Conservation (phyloP, 164 flowering plant species). For the Annona cherimola region DNA sequence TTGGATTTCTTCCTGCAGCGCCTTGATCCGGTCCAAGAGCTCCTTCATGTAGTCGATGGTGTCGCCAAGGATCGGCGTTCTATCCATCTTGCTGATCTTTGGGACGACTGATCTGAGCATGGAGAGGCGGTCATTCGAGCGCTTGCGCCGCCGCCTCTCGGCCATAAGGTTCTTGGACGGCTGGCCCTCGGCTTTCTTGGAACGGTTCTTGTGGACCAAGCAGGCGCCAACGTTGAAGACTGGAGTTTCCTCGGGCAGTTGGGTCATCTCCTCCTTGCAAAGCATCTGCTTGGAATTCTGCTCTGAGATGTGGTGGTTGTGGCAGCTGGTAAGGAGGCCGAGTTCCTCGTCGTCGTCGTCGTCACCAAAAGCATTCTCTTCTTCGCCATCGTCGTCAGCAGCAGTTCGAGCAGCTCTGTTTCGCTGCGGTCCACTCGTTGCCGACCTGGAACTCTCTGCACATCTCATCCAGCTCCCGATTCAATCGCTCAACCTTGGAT, state of each 20-base stretch:
- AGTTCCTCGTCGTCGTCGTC: no score
- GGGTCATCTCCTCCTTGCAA: conserved; percentile 39
- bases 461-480: conserved; percentile 39
- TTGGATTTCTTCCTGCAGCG: conserved; percentile 50
- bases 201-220: conserved; percentile 32
- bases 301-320: no score
- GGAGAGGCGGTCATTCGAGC: conserved; percentile 85
- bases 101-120: conserved; percentile 96
- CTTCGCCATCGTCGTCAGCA: conserved; percentile 25
- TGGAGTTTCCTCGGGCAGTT: conserved; percentile 27
- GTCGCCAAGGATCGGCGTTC: conserved; percentile 91
- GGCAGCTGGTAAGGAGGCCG: no score
- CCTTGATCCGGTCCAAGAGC: conserved; percentile 63
- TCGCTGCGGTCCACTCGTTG: background rate
- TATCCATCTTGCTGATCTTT: conserved; percentile 98
- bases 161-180: conserved; percentile 97
- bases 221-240: conserved; percentile 25
- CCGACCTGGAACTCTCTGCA: conserved; percentile 21
- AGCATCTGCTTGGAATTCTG: conserved; percentile 1
- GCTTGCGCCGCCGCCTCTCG: conserved; percentile 81
- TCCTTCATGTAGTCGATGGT: conserved; percentile 91
- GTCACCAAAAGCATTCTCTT: conserved; percentile 60
- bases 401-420: conserved; percentile 10
- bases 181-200: conserved; percentile 63
- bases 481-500: conserved; percentile 27